A percentile compares a stretch with the other conserved stretches of the same genome.
Evolutionary conservation across 495 filamentous ascomycete species (phyloP).

Genomic region (Podospora bellae-mahoneyi): DNA sequence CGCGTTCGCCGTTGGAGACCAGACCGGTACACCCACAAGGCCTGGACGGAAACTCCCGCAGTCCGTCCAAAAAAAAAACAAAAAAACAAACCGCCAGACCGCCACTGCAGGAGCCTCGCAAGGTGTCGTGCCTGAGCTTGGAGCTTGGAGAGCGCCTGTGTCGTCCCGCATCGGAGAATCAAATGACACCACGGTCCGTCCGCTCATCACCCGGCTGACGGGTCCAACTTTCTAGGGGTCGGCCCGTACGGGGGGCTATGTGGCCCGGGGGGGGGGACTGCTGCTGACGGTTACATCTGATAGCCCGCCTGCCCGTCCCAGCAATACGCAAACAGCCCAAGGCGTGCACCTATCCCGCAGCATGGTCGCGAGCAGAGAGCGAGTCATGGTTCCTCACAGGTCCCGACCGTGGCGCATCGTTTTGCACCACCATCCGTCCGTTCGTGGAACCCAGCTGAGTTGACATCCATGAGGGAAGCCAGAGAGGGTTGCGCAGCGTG

Average conservation of each 20-base stretch:
- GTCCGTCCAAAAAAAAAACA: not conserved
- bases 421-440: not conserved
- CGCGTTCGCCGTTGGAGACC: not conserved
- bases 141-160: not conserved
- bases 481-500: not conserved
- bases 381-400: conserved; percentile 3
- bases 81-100: not conserved
- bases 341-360: not conserved
- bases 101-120: not conserved
- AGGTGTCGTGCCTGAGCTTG: not conserved
- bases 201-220: not conserved
- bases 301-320: not conserved
- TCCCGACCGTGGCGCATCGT: conserved; percentile 2
- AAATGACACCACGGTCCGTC: conserved; percentile 1
- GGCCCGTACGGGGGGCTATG: conserved; percentile 6
- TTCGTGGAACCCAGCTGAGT: not conserved
- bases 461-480: not conserved
- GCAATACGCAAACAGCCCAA: not conserved
- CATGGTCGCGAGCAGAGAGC: not conserved
- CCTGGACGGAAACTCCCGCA: not conserved
- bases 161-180: not conserved
- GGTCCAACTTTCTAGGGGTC: not conserved
- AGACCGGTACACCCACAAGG: not conserved
- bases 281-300: conserved; percentile 5
- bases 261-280: not conserved